Base-by-base conservation (phyloP, 805 yeast species). In the Candida anglica region DNA sequence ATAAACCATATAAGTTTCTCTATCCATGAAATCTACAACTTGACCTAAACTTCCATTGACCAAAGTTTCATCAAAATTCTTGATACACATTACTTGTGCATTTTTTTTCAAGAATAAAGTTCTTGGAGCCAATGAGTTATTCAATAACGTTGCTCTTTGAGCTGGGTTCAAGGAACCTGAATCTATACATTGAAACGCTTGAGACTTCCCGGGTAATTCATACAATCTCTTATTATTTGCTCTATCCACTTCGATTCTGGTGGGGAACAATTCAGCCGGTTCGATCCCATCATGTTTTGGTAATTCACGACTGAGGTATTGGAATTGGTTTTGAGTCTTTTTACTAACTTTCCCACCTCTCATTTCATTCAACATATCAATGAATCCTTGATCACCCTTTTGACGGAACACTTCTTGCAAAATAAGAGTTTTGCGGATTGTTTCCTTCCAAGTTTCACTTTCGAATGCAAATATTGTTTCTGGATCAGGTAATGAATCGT, bases 221-320 rank as follows among this genome's bases (percentile, higher is more conserved):
- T 46, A 51, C 37, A 85, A 54, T 50, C 82, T 63, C 4, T 54
- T 47, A 9, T 58, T 61, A 46, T 85, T 85, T 2, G 91, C 85
- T 5, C 60, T 47, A 14, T 81, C 86, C 11, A 85, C 93, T 50
- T 85, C 93, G 13, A 56, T 52, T 48, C 93, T 73, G 0, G 96
- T 86, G 0, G 97, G 86, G 47, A 77, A 93, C 28, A 93, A 61
- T 53, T 88, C 96, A 0, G 98, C 87, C 2, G 99, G 96, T 28
- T 70, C 77, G 15, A 83, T 75, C 4, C 81, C 86, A 36, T 72
- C 79, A 6, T 64, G 56, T 13, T 72, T 64, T 1, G 51, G 51
- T 15, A 84, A 56, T 0, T 71, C 69, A 37, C 93, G 56, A n/a
- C 60, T 50, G 34, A 85, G 57, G 21, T 60, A 65, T 27, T 56